Evolutionary conservation across 768 basidiomycete genomes (phyloP).

Genomic region (Trametes elegans): DNA sequence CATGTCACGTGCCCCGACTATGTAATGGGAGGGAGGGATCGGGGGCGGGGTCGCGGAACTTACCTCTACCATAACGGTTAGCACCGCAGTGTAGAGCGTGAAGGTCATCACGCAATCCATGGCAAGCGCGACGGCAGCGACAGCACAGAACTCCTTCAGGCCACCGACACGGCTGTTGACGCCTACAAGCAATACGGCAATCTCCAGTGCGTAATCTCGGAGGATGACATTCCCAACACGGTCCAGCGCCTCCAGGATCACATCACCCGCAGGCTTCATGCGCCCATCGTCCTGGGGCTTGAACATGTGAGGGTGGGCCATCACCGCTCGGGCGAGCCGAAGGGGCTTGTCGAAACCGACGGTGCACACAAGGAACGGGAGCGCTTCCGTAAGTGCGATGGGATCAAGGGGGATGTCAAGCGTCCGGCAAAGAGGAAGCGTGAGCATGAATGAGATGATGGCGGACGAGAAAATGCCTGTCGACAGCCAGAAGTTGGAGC

Average conservation of each 20-base stretch:
- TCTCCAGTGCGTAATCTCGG: constrained; percentile 90
- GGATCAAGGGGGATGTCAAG: constrained; percentile 89
- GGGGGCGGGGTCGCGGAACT: constrained; percentile 19
- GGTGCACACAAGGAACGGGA: constrained; percentile 97
- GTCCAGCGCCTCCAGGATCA: constrained; percentile 81
- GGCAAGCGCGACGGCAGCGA: constrained; percentile 84
- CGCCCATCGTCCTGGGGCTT: constrained; percentile 36
- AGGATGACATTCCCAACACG: constrained; percentile 81
- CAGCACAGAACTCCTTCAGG: constrained; percentile 89
- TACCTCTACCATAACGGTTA: constrained; percentile 97
- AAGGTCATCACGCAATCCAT: constrained; percentile 88
- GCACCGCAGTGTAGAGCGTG: constrained; percentile 85
- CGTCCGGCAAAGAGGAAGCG: constrained; percentile 73
- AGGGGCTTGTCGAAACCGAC: constrained; percentile 98
- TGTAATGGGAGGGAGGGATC: constrained; percentile 8
- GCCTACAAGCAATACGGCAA: constrained; percentile 84
- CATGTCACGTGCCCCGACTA: background rate
- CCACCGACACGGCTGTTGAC: constrained; percentile 86
- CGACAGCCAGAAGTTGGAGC: constrained; percentile 69
- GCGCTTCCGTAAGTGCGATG: constrained; percentile 88
- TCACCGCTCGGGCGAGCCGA: constrained; percentile 85
- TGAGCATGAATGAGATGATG: constrained; percentile 79
- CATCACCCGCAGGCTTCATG: constrained; percentile 76
- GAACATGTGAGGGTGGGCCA: constrained; percentile 67
- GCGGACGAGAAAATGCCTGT: constrained; percentile 79